Conservation (phyloP, 2,329 filamentous ascomycete species). For the Rhinocladiella mackenziei region DNA sequence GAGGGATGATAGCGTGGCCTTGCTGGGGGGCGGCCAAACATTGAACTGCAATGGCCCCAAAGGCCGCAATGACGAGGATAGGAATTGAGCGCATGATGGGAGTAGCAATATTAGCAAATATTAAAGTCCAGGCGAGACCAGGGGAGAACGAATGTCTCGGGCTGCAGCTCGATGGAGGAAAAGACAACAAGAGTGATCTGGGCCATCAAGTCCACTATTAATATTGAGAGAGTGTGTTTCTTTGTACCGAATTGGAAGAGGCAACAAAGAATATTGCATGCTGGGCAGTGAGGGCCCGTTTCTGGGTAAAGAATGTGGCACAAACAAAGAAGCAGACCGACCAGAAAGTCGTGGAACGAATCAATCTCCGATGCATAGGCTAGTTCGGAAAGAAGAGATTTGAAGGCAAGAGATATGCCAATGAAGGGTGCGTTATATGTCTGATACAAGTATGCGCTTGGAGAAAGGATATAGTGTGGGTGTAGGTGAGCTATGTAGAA, state of each 20-base stretch:
- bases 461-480: no score
- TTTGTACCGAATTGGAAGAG: slow-evolving; percentile 23
- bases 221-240: slow-evolving; percentile 9
- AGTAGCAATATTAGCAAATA: no score
- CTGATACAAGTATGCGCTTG: no score
- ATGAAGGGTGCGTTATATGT: no score
- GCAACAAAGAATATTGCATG: slow-evolving; percentile 20
- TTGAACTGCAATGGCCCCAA: slow-evolving; percentile 12
- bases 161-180: slow-evolving; percentile 7
- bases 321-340: slow-evolving; percentile 15
- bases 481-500: no score
- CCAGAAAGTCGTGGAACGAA: slow-evolving; percentile 8
- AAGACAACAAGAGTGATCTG: neutral
- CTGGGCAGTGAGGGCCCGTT: slow-evolving; percentile 12
- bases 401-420: no score
- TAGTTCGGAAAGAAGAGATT: neutral
- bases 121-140: neutral
- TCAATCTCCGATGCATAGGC: slow-evolving; percentile 12
- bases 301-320: slow-evolving; percentile 11
- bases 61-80: slow-evolving; percentile 7
- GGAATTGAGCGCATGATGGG: slow-evolving; percentile 18
- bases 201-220: slow-evolving; percentile 5
- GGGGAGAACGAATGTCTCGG: slow-evolving; percentile 13
- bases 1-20: slow-evolving; percentile 1
- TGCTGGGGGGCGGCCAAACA: slow-evolving; percentile 3